Evolutionary conservation across 2,329 filamentous ascomycete genomes (phyloP), one percentile per base, ranked within the genome.

Genomic region (Ceratocystis alfenasii): DNA sequence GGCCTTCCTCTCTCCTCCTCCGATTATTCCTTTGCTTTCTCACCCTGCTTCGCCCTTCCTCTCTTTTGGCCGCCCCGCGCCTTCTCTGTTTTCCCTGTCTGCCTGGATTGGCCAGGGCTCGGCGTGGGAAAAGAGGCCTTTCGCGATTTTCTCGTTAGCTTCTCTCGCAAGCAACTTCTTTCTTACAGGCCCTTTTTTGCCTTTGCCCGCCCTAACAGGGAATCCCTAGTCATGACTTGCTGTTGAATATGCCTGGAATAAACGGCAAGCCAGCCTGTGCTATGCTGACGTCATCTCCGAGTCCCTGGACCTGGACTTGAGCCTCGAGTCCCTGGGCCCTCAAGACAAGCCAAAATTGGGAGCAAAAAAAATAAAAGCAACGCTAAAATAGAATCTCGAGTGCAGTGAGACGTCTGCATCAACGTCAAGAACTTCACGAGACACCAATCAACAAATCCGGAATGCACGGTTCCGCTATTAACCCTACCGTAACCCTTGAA

Each of bases 281-380:
- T 5, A 44, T 62, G 46, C 62, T 65, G 64, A 65, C 55, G 57
- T 62, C 44, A 65, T 65, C 55, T 8, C 44, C 8, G n/a, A 22
- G 46, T 50, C 17, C 46, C 17, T 50, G 17, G 46, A 20, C 20
- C 46, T 22, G 30, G 50, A 7, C 15, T 25, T n/a, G n/a, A 48
- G 17, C n/a, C 45, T 48, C 22, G 48, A 55, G 50, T 55, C 20
- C 3, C 17, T 20, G 3, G 46, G 17, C 5, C 46, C 6, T 22
- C 46, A 1, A 50, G 46, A 15, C 20, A n/a, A 36, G 8, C 20
- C 8, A 22, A 55, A 12, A 55, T 20, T 12, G 8, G 2, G 4
- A 2, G 22, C 5, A 30, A 2, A 22, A 55, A 28, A 25, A 55
- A 12, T 5, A 55, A 25, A 22, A 55, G 20, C 50, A n/a, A 5